Conservation (phyloP, 2,329 filamentous ascomycete genomes). For the Hysterium pulicare region DNA sequence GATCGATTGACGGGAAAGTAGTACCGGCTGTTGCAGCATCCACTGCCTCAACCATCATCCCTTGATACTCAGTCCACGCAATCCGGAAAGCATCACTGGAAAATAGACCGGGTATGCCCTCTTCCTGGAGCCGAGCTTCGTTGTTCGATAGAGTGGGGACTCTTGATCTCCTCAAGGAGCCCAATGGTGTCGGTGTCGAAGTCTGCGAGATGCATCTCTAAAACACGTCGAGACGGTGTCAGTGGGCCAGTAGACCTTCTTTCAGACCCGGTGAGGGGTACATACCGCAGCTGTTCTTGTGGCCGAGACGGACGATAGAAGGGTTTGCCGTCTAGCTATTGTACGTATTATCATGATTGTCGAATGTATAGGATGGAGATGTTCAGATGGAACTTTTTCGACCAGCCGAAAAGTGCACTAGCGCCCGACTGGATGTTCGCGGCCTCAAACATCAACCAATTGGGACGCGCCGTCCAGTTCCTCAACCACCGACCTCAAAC, state of each 20-base stretch:
- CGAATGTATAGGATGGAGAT: slow-evolving; percentile 12
- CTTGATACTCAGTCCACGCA: slow-evolving; percentile 82
- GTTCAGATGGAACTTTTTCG: slow-evolving; percentile 11
- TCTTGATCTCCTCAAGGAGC: too few species aligned
- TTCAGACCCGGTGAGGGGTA: not conserved
- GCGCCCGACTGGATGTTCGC: slow-evolving; percentile 7
- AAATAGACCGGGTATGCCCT: slow-evolving; percentile 69
- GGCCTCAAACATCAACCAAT: slow-evolving; percentile 22
- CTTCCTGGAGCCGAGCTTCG: slow-evolving; percentile 42
- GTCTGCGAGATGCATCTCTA: slow-evolving; percentile 24
- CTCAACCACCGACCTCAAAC: slow-evolving; percentile 15
- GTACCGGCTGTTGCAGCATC: slow-evolving; percentile 71
- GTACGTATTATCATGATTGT: slow-evolving; percentile 32
- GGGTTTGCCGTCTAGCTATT: slow-evolving; percentile 26
- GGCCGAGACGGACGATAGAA: slow-evolving; percentile 13
- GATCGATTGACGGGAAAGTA: slow-evolving; percentile 20
- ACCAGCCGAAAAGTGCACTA: slow-evolving; percentile 17
- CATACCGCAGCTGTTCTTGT: slow-evolving; percentile 13
- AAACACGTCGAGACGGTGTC: slow-evolving; percentile 12
- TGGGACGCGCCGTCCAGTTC: slow-evolving; percentile 17
- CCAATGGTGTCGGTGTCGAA: slow-evolving; percentile 7
- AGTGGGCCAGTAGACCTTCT: slow-evolving; percentile 14
- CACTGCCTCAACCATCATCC: slow-evolving; percentile 68
- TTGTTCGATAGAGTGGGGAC: slow-evolving; percentile 25
- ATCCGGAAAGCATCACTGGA: slow-evolving; percentile 66